These are phyloP conservation scores for Neofusicoccum sp. DNA, from an alignment of 2,329 filamentous ascomycete genomes.

Conservation along the genomic window DNA sequence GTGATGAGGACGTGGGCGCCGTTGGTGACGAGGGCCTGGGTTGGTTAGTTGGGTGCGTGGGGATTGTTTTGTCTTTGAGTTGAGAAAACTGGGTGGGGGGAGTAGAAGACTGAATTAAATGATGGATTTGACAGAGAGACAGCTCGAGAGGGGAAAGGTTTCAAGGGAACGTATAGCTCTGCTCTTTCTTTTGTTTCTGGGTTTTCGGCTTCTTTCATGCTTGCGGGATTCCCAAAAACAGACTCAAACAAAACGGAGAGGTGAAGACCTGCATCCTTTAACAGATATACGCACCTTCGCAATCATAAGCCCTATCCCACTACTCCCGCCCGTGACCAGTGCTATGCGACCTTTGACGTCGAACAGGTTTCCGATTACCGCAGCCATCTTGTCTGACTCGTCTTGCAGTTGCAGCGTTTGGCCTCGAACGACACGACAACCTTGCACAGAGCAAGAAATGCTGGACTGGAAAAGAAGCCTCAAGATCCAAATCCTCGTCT, in stretches of 20 bases:
- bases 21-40: constrained; percentile 19
- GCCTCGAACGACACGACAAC: no score
- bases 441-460: background rate
- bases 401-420: no score
- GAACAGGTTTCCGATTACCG: constrained; percentile 10
- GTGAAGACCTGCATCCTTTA: background rate
- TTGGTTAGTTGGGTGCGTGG: background rate
- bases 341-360: constrained; percentile 19
- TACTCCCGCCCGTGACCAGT: constrained; percentile 18
- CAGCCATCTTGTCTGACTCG: background rate
- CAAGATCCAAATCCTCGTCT: background rate
- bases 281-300: constrained; percentile 7
- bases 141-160: no score
- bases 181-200: no score
- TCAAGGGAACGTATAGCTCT: no score
- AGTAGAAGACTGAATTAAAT: background rate
- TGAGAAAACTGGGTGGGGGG: background rate
- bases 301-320: constrained; percentile 20
- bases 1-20: constrained; percentile 19
- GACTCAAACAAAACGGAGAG: background rate
- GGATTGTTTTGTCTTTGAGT: background rate
- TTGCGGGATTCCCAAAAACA: no score
- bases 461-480: background rate
- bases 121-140: no score
- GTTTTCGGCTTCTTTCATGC: no score